These are phyloP conservation scores for Cordyceps javanica DNA, from an alignment of 2,329 filamentous ascomycete genomes.

Conservation along the genomic window DNA sequence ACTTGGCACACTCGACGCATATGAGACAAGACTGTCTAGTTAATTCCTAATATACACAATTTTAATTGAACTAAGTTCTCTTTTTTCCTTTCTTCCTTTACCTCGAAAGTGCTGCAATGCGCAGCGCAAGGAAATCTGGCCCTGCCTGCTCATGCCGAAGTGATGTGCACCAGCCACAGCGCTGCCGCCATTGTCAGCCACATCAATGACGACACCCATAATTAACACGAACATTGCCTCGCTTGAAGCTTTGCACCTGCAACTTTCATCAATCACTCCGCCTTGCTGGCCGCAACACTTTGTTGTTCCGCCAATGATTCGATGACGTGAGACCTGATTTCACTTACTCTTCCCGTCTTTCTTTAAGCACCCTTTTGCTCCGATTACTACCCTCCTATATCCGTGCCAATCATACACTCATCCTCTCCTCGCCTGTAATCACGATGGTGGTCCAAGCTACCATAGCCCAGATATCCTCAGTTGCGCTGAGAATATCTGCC, in stretches of 20 bases:
- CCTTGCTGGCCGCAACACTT: background rate
- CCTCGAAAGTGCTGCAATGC: too few species aligned
- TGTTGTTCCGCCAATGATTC: background rate
- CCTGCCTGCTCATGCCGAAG: too few species aligned
- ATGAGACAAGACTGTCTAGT: too few species aligned
- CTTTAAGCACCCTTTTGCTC: background rate
- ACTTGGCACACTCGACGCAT: too few species aligned
- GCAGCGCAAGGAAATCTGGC: too few species aligned
- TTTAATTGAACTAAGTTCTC: too few species aligned
- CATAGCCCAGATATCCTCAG: slow-evolving; percentile 29
- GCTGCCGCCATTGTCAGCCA: background rate
- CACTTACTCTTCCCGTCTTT: background rate
- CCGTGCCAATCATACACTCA: background rate
- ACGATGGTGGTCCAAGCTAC: slow-evolving; percentile 27
- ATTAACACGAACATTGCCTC: background rate
- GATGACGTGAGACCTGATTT: slow-evolving; percentile 1
- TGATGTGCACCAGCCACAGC: background rate
- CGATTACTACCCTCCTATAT: background rate
- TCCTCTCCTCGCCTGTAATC: background rate
- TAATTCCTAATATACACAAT: too few species aligned
- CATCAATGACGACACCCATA: background rate
- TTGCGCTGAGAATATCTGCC: slow-evolving; percentile 30
- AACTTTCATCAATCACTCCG: background rate
- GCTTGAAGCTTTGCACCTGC: background rate
- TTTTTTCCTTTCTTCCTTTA: background rate